Evolutionary conservation across 2,329 filamentous ascomycete genomes (phyloP).

Genomic region (Cytospora piceicola): DNA sequence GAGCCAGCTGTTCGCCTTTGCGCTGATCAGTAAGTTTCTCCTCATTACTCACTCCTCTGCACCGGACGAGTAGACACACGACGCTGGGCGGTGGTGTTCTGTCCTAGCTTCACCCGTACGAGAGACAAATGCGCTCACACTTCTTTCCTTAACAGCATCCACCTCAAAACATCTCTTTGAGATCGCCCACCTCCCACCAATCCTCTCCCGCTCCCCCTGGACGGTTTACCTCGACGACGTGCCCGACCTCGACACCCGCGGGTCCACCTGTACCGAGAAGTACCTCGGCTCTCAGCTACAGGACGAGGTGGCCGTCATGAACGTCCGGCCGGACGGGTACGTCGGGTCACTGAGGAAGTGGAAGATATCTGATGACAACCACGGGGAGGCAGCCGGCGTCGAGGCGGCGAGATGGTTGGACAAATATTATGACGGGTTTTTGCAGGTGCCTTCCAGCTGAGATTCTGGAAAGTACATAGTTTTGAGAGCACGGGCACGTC

Average conservation of each 20-base stretch:
- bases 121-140: background rate
- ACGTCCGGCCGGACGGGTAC: slow-evolving; percentile 75
- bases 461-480: background rate
- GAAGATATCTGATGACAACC: slow-evolving; percentile 51
- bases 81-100: no score
- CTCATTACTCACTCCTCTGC: background rate
- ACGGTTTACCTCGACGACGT: slow-evolving; percentile 74
- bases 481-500: no score
- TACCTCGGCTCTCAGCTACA: slow-evolving; percentile 64
- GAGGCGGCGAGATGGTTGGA: slow-evolving; percentile 61
- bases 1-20: slow-evolving; percentile 71
- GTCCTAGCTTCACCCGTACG: background rate
- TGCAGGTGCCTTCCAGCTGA: slow-evolving; percentile 49
- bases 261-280: slow-evolving; percentile 64
- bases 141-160: slow-evolving; percentile 46
- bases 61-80: background rate
- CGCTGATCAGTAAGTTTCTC: slow-evolving; percentile 62
- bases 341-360: slow-evolving; percentile 64
- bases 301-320: slow-evolving; percentile 64
- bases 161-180: slow-evolving; percentile 67
- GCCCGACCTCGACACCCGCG: slow-evolving; percentile 57
- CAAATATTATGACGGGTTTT: slow-evolving; percentile 58
- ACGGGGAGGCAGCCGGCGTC: slow-evolving; percentile 44
- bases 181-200: slow-evolving; percentile 63
- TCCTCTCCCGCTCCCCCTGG: slow-evolving; percentile 69